Percentiles rank a stretch among this genome's conserved stretches.
Conservation (phyloP, 2,329 filamentous ascomycete species). For the Claviceps arundinis region DNA sequence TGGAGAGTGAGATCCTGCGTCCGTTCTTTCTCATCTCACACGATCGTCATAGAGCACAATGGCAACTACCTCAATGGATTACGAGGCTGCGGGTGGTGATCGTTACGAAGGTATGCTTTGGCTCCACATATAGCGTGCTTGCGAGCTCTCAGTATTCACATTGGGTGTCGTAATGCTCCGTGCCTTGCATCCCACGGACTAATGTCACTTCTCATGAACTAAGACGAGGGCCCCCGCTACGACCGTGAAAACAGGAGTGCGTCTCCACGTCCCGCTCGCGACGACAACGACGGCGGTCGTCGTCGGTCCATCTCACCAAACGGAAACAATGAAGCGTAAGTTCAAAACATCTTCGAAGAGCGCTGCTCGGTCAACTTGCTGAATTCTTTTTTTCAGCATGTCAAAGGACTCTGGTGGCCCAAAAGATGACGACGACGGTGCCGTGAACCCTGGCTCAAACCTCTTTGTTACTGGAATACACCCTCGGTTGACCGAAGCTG, state of each 20-base stretch:
- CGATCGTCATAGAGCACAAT: constrained; percentile 21
- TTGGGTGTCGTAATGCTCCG: neutral
- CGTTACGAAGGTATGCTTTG: constrained; percentile 44
- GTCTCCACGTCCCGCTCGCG: constrained; percentile 46
- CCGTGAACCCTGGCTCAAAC: constrained; percentile 89
- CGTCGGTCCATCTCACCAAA: constrained; percentile 51
- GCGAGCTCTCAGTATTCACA: neutral
- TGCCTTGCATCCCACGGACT: constrained; percentile 1
- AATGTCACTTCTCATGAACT: neutral
- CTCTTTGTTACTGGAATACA: constrained; percentile 98
- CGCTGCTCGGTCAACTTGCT: neutral
- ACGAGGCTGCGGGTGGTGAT: constrained; percentile 54
- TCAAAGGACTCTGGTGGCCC: constrained; percentile 40
- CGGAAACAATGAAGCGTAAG: constrained; percentile 27
- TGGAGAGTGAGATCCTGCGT: neutral
- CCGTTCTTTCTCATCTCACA: constrained; percentile 6
- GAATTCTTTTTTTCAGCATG: constrained; percentile 18
- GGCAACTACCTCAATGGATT: constrained; percentile 57
- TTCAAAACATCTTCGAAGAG: neutral
- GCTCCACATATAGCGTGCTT: constrained; percentile 3
- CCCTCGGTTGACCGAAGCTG: constrained; percentile 75
- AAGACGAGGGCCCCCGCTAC: constrained; percentile 53
- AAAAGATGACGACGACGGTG: constrained; percentile 58
- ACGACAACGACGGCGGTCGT: constrained; percentile 44
- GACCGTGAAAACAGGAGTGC: constrained; percentile 54